Evolutionary conservation across 2,329 filamentous ascomycete species (phyloP).

Genomic region (Claviceps pusilla): DNA sequence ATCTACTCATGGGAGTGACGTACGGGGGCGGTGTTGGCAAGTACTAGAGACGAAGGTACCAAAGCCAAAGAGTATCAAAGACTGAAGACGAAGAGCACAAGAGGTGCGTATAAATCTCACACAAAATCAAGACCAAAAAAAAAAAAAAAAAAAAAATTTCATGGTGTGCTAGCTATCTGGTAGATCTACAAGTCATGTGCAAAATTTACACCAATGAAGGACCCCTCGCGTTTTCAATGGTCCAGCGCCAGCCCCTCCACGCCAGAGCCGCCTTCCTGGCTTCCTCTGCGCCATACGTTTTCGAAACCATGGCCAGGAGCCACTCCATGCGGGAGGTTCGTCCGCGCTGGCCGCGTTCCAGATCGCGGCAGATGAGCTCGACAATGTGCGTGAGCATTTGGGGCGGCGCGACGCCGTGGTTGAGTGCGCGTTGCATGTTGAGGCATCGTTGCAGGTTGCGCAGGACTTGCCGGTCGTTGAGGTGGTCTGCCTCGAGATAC

Average conservation of each 20-base stretch:
- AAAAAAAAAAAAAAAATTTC: too few relatives aligned
- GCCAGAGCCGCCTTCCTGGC: conserved; percentile 7
- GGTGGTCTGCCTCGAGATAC: conserved; percentile 15
- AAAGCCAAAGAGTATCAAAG: too few relatives aligned
- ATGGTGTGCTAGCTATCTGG: conserved; percentile 40
- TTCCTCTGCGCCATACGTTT: conserved; percentile 9
- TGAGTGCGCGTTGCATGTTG: conserved; percentile 11
- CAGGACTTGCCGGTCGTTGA: conserved; percentile 17
- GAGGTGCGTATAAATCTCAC: too few relatives aligned
- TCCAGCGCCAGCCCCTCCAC: conserved; percentile 13
- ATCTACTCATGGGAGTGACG: too few relatives aligned
- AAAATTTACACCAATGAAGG: neutral
- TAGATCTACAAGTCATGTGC: conserved; percentile 26
- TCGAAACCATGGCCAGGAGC: conserved; percentile 14
- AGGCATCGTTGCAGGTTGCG: conserved; percentile 16
- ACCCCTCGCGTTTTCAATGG: conserved; percentile 3
- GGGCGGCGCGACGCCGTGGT: conserved; percentile 11
- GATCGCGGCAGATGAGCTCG: conserved; percentile 17
- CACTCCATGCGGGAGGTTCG: conserved; percentile 17
- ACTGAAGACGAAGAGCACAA: too few relatives aligned
- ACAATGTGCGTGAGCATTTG: conserved; percentile 15
- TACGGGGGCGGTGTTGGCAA: too few relatives aligned
- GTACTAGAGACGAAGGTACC: too few relatives aligned
- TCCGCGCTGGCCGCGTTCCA: conserved; percentile 19
- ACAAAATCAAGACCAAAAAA: too few relatives aligned